These are phyloP conservation scores for Lactarius hatsudake DNA, from an alignment of 768 basidiomycete species.

Conservation along the genomic window DNA sequence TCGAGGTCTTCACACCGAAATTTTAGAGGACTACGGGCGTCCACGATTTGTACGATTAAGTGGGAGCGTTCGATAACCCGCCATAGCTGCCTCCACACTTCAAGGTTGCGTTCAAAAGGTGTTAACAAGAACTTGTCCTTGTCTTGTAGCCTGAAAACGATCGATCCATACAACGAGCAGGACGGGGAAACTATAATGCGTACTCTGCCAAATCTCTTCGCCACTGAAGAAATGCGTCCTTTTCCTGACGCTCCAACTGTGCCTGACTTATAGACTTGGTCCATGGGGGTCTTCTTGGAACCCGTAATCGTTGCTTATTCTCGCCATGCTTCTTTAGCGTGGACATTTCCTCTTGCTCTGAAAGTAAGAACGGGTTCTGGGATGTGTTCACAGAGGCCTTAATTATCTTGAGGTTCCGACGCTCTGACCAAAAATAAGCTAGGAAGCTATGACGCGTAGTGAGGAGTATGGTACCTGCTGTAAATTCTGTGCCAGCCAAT, in stretches of 20 bases:
- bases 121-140: slow-evolving; percentile 84
- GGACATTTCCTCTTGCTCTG: slow-evolving; percentile 75
- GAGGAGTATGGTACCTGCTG: slow-evolving; percentile 60
- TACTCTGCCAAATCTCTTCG: slow-evolving; percentile 87
- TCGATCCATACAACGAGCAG: background rate
- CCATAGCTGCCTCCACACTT: slow-evolving; percentile 99
- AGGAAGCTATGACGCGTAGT: slow-evolving; percentile 9
- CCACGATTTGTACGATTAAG: slow-evolving; percentile 92
- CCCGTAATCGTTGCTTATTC: slow-evolving; percentile 71
- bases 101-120: slow-evolving; percentile 94
- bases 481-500: slow-evolving; percentile 92
- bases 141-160: slow-evolving; percentile 69
- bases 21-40: slow-evolving; percentile 89
- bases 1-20: slow-evolving; percentile 94
- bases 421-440: slow-evolving; percentile 44
- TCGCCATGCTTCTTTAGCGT: slow-evolving; percentile 71
- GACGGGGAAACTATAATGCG: slow-evolving; percentile 34
- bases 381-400: slow-evolving; percentile 48
- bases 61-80: slow-evolving; percentile 94
- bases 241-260: slow-evolving; percentile 86
- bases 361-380: slow-evolving; percentile 85
- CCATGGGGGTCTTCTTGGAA: slow-evolving; percentile 91
- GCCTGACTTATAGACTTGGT: slow-evolving; percentile 70
- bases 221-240: slow-evolving; percentile 91
- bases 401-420: slow-evolving; percentile 79